Percentiles rank a stretch among this genome's conserved stretches.
phyloP scores from a whole-genome alignment of 2,329 filamentous ascomycete genomes.

The Aspergillus puulaauensis region DNA sequence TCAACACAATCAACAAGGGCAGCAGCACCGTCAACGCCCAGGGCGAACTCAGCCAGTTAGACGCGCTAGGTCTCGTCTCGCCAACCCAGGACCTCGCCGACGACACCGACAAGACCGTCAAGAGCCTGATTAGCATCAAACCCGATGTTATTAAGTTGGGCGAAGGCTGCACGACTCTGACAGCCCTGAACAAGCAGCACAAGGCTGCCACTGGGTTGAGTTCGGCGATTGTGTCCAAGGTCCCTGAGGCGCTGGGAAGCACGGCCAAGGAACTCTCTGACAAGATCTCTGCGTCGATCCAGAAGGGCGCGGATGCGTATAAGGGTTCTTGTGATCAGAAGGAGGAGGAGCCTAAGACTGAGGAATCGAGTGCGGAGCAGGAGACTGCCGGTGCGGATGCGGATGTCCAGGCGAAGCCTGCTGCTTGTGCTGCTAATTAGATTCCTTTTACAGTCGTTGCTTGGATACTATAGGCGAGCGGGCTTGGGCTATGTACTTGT shows the following conservation, averaged over 20 bases:
- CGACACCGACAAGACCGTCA: conserved; percentile 7
- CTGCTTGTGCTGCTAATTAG: no score
- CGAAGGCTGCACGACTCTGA: conserved; percentile 2
- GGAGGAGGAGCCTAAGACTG: neutral
- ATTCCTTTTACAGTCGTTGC: no score
- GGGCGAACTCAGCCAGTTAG: conserved; percentile 3
- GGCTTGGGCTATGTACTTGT: no score
- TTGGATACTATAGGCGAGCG: no score
- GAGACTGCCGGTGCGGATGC: no score
- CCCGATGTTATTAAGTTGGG: conserved; percentile 6
- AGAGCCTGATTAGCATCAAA: conserved; percentile 9
- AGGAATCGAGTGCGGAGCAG: neutral
- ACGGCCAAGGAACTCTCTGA: conserved; percentile 21
- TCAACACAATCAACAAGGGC: conserved; percentile 13
- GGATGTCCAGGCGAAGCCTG: no score
- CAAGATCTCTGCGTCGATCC: conserved; percentile 27
- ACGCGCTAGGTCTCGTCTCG: conserved; percentile 14
- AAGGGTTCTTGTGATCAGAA: neutral
- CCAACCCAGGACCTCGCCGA: conserved; percentile 14
- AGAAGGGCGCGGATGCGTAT: conserved; percentile 25
- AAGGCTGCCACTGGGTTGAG: neutral
- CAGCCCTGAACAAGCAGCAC: conserved; percentile 2
- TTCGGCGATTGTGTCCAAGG: conserved; percentile 1
- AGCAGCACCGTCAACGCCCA: conserved; percentile 10
- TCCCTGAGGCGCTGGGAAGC: conserved; percentile 9